phyloP scores from a whole-genome alignment of 768 basidiomycete species.

The Termitomyces sp. region DNA sequence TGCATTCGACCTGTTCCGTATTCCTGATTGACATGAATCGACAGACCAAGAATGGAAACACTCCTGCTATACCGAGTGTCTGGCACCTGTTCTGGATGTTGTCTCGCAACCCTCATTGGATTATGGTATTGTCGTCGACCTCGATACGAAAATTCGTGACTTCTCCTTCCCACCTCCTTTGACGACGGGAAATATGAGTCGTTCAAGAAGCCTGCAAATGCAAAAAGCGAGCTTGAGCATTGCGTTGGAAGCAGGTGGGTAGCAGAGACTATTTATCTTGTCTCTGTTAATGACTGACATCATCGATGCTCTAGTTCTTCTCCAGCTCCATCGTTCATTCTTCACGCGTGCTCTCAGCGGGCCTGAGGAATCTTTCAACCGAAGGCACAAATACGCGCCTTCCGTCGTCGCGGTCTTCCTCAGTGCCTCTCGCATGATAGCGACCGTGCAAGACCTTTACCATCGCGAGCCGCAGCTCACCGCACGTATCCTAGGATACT shows the following conservation, averaged over 20 bases:
- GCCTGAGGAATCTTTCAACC: slow-evolving; percentile 54
- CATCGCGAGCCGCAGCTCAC: slow-evolving; percentile 54
- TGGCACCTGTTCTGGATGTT: slow-evolving; percentile 56
- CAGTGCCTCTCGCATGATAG: slow-evolving; percentile 59
- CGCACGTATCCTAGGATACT: slow-evolving; percentile 46
- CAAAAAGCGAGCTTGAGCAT: slow-evolving; percentile 55
- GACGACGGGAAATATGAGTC: slow-evolving; percentile 31
- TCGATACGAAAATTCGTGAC: slow-evolving; percentile 58
- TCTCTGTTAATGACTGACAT: background rate
- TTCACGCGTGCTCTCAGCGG: slow-evolving; percentile 59
- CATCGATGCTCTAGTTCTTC: slow-evolving; percentile 38
- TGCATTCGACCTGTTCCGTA: background rate
- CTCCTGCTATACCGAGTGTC: slow-evolving; percentile 52
- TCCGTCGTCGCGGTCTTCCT: slow-evolving; percentile 67
- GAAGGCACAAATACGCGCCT: slow-evolving; percentile 60
- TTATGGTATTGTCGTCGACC: slow-evolving; percentile 44
- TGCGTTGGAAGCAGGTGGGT: slow-evolving; percentile 57
- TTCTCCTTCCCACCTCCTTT: slow-evolving; percentile 50
- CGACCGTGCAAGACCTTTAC: slow-evolving; percentile 52
- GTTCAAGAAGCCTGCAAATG: slow-evolving; percentile 46
- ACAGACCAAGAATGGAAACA: slow-evolving; percentile 72
- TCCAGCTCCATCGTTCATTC: slow-evolving; percentile 64
- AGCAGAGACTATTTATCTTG: background rate
- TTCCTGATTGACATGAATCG: background rate
- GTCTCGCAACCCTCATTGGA: slow-evolving; percentile 50